These are phyloP conservation scores for Jamesozyma hellenica DNA, from an alignment of 805 yeast genomes.

Conservation along the genomic window DNA sequence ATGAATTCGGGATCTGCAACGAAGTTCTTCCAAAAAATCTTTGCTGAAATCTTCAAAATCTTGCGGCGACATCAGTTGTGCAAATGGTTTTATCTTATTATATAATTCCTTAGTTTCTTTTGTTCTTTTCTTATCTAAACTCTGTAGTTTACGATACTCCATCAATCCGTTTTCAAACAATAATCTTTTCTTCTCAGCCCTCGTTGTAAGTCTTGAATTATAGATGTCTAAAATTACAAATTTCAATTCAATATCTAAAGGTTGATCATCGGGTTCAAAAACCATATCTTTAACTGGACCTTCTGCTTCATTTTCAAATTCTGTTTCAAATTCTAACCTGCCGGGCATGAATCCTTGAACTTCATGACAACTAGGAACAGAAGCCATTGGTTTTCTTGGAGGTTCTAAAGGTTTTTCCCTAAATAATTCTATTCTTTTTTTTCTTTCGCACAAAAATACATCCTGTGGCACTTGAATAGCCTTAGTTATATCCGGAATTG, in stretches of 20 bases:
- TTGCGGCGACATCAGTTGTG: conserved; percentile 65
- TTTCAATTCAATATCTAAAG: conserved; percentile 82
- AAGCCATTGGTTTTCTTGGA: conserved; percentile 78
- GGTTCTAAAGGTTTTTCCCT: conserved; percentile 71
- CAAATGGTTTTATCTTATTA: conserved; percentile 68
- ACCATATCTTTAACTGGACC: conserved; percentile 87
- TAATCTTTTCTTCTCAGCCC: conserved; percentile 87
- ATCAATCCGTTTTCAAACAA: conserved; percentile 65
- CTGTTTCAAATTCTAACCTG: conserved; percentile 90
- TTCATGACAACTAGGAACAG: conserved; percentile 94
- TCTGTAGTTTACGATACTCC: conserved; percentile 75
- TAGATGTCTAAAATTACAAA: conserved; percentile 81
- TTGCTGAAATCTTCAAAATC: conserved; percentile 71
- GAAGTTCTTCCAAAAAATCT: conserved; percentile 68
- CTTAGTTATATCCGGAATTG: conserved; percentile 77
- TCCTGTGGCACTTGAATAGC: conserved; percentile 58
- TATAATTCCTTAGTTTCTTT: conserved; percentile 83
- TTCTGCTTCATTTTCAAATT: conserved; percentile 95
- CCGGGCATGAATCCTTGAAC: conserved; percentile 99
- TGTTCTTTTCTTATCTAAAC: conserved; percentile 72
- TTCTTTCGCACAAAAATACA: conserved; percentile 59
- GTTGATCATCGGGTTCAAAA: conserved; percentile 86
- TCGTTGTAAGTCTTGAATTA: conserved; percentile 75
- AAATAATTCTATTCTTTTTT: conserved; percentile 61
- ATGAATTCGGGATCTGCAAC: conserved; percentile 68